Base-by-base conservation (phyloP, 208 protist species). In the Angomonas desouzai region DNA sequence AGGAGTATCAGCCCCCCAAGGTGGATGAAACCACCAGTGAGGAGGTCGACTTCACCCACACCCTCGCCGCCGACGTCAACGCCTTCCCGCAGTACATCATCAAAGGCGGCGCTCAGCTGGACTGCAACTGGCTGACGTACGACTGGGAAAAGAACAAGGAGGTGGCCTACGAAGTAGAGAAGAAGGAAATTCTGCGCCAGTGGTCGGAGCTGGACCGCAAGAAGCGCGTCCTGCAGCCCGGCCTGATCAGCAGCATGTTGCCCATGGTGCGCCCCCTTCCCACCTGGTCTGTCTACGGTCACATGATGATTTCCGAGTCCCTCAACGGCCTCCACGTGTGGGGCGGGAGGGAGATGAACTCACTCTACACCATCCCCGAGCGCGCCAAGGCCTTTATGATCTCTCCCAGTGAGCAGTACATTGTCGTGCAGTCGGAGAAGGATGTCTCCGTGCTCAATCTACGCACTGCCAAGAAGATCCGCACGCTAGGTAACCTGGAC, bases 71-170 rank as follows among this genome's bases (percentile, higher is more conserved):
- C 56, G 90, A 96, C 62, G 36, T 64, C 25, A 76, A 91, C 66
- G 87, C 76, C 13, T 85, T 85, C 27, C 87, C 90, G 43, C 86
- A 93, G 83, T 96, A 88, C 62, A 58, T 96, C 58, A 76, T 87
- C 60, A 96, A 96, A 68, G 78, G 78, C 7, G 87, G 85, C 48
- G 45, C 81, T 11, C 53, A 64, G 23, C 78, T 83, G 57, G 85
- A 92, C 74, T 79, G 78, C 61, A 80, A 87, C 63, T 93, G 86
- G 90, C 91, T 90, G 70, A 91, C 82, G 87, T 93, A 85, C 61
- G 84, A 92, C 68, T 90, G 85, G 71, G 80, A 85, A 62, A 85
- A 74, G 64, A 80, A 85, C 27, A 77, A 91, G 67, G 79, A 77
- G 28, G 77, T 84, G 45, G 65, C 89, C 56, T 91, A 88, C 73